Conservation (phyloP, 192 early-diverging fungal species). For the Rhizoclosmatium sp. region DNA sequence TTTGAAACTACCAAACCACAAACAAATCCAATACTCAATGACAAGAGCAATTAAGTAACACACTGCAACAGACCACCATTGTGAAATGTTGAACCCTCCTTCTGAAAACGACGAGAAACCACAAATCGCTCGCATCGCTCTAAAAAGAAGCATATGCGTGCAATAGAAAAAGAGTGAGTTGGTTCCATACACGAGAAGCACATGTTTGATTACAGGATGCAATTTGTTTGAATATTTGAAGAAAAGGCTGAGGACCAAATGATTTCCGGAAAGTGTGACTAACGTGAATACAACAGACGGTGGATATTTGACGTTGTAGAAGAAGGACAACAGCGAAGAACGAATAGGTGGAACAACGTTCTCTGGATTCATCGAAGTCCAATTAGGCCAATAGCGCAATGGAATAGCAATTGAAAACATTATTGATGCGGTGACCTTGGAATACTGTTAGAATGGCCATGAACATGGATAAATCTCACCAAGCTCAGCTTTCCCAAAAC, state of each 20-base stretch:
- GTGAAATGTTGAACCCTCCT: not conserved
- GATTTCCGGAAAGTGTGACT: conserved; percentile 39
- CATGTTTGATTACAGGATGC: not conserved
- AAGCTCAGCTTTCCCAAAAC: conserved; percentile 20
- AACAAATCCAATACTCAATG: conserved; percentile 24
- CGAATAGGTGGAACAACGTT: conserved; percentile 30
- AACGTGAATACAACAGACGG: conserved; percentile 42
- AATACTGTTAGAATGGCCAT: not conserved
- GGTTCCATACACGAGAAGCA: conserved; percentile 2
- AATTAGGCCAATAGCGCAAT: conserved; percentile 33
- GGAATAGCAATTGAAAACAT: conserved; percentile 43
- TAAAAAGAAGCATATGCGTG: conserved; percentile 16
- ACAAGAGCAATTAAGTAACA: conserved; percentile 8
- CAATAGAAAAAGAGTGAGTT: conserved; percentile 22
- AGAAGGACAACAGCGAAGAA: conserved; percentile 41
- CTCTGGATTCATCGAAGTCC: conserved; percentile 48
- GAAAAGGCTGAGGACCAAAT: not conserved
- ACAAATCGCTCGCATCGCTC: not conserved
- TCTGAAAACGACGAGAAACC: not conserved
- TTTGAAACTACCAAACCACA: conserved; percentile 15
- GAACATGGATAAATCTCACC: conserved; percentile 19
- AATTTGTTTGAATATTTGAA: too few species aligned
- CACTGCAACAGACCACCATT: not conserved
- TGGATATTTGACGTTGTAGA: conserved; percentile 52
- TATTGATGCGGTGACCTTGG: conserved; percentile 20